Evolutionary conservation across 2,329 filamentous ascomycete genomes (phyloP).

Genomic region (Microcyclosporella mali): DNA sequence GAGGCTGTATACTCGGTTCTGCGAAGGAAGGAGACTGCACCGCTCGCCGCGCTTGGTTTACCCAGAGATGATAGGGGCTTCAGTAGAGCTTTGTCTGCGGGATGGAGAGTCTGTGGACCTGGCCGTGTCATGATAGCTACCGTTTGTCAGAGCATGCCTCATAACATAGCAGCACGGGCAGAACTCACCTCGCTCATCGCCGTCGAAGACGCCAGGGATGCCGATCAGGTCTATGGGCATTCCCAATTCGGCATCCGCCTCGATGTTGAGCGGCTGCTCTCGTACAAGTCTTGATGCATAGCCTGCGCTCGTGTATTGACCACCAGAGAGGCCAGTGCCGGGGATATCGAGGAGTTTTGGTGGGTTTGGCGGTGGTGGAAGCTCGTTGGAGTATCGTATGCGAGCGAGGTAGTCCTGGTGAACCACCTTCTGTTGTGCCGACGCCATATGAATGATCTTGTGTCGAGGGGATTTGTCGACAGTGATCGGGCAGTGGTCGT

Average conservation of each 20-base stretch:
- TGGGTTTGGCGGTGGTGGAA: conserved; percentile 87
- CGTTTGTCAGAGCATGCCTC: conserved; percentile 7
- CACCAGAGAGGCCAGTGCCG: conserved; percentile 78
- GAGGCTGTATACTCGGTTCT: conserved; percentile 89
- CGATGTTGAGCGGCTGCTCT: conserved; percentile 91
- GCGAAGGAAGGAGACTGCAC: conserved; percentile 85
- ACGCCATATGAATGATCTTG: conserved; percentile 24
- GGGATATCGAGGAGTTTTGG: conserved; percentile 97
- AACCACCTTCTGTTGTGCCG: conserved; percentile 28
- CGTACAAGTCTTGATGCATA: conserved; percentile 85
- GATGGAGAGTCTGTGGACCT: conserved; percentile 65
- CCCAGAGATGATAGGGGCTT: conserved; percentile 77
- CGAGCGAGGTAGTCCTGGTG: conserved; percentile 93
- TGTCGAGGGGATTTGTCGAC: background rate
- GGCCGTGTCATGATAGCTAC: conserved; percentile 58
- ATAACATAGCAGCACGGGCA: background rate
- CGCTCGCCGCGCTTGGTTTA: conserved; percentile 69
- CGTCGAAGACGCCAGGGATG: conserved; percentile 89
- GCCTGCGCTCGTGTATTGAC: conserved; percentile 81
- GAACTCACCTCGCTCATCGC: conserved; percentile 77
- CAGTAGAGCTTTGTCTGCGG: conserved; percentile 77
- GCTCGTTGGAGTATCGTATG: conserved; percentile 89
- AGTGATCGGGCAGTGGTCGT: too few relatives aligned
- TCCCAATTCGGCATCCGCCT: conserved; percentile 93
- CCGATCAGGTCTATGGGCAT: conserved; percentile 96